These are phyloP conservation scores for Colletotrichum zoysiae DNA, from an alignment of 2,329 filamentous ascomycete genomes.

Conservation along the genomic window DNA sequence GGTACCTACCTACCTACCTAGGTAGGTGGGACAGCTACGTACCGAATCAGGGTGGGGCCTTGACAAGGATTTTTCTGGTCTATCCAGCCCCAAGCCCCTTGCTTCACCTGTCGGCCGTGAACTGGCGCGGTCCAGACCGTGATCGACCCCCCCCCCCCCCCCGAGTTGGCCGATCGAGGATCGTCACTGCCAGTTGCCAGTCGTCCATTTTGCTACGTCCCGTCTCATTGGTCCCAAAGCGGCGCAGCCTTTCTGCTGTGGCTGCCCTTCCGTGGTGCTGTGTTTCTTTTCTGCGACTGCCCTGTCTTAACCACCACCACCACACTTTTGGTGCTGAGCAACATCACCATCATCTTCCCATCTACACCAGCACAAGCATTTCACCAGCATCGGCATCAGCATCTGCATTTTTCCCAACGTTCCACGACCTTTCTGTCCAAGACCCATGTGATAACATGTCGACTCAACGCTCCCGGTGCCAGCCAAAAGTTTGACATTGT, in stretches of 20 bases:
- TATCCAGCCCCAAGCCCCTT: accelerated
- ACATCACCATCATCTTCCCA: too few relatives aligned
- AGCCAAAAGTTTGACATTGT: background rate
- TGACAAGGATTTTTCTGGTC: background rate
- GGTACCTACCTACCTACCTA: too few relatives aligned
- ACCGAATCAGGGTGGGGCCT: too few relatives aligned
- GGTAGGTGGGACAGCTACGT: background rate
- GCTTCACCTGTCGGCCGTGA: conserved; percentile 26
- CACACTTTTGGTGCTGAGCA: background rate
- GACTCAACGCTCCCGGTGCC: background rate
- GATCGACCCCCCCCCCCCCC: conserved; percentile 26
- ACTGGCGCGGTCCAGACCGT: conserved; percentile 34
- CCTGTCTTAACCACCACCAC: background rate
- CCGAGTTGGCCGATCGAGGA: conserved; percentile 33
- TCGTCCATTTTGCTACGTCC: background rate
- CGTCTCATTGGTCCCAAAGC: conserved; percentile 32
- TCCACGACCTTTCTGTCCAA: background rate
- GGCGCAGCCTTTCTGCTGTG: background rate
- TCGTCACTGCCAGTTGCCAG: conserved; percentile 24
- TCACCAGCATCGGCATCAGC: background rate
- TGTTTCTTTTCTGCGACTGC: background rate
- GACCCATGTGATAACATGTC: background rate
- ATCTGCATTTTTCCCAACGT: background rate
- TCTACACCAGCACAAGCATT: too few relatives aligned
- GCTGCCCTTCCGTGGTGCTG: background rate